Evolutionary conservation across 177 flowering plant species (phyloP), one percentile per base, ranked within the genome.

Genomic region (Tripterygium wilfordii): DNA sequence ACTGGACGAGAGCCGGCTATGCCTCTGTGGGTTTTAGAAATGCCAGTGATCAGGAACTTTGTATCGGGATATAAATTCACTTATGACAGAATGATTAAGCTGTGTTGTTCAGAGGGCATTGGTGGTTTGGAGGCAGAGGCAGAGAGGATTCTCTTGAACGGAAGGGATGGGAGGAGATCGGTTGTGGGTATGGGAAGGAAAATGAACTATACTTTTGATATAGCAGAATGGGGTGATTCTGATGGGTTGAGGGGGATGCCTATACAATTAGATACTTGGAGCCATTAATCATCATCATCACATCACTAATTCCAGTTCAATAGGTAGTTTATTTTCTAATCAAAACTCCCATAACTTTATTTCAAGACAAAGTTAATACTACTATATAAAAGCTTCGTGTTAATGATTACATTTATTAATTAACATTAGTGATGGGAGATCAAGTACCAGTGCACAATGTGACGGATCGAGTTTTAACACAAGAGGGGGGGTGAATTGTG

Each of bases 301-400:
- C 95, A 95, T 82, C 69, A 14, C 60, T 91, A 65, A 82, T 88
- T 0, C 67, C 53, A 45, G 98, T n/a, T n/a, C n/a, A n/a, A n/a
- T n/a, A n/a, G n/a, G n/a, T n/a, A n/a, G n/a, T n/a, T n/a, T n/a
- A n/a, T n/a, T n/a, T n/a, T n/a, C n/a, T n/a, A n/a, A n/a, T n/a
- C n/a, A n/a, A n/a, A n/a, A n/a, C n/a, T n/a, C n/a, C n/a, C n/a
- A n/a, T n/a, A n/a, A n/a, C n/a, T n/a, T n/a, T n/a, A n/a, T n/a
- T n/a, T n/a, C n/a, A n/a, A n/a, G n/a, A n/a, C n/a, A n/a, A n/a
- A n/a, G n/a, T n/a, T n/a, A n/a, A n/a, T n/a, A n/a, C n/a, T n/a
- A n/a, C n/a, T n/a, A n/a, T n/a, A n/a, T n/a, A n/a, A n/a, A n/a
- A n/a, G n/a, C n/a, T n/a, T n/a, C n/a, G n/a, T n/a, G n/a, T n/a